Percentiles rank a stretch among this genome's conserved stretches.
Evolutionary conservation across 139 green algal species (phyloP).

Genomic region (Chlamydomonas asymmetrica): DNA sequence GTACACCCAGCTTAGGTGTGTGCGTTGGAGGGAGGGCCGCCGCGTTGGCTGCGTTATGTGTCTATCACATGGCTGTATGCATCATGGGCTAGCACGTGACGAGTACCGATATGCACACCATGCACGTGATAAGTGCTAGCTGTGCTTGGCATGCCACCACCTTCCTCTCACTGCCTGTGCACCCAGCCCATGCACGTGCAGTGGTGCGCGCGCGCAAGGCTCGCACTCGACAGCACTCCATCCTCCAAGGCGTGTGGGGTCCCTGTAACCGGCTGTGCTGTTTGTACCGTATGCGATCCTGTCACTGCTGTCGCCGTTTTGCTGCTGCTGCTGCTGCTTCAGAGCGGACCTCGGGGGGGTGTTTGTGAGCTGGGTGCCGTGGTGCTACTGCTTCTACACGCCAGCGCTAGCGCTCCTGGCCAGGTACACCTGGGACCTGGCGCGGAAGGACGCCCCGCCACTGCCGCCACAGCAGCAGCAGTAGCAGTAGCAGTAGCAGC

Average conservation of each 20-base stretch:
- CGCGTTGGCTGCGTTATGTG: neutral
- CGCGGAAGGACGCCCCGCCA: neutral
- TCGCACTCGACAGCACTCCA: neutral
- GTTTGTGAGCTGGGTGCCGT: slow-evolving; percentile 52
- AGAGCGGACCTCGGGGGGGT: slow-evolving; percentile 18
- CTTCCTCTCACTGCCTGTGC: neutral
- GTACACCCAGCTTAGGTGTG: too few species aligned
- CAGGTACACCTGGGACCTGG: slow-evolving; percentile 33
- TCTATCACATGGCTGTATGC: neutral
- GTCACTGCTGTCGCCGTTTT: neutral
- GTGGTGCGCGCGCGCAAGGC: neutral
- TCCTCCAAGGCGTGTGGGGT: neutral
- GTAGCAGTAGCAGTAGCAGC: neutral
- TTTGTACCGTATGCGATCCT: too few species aligned
- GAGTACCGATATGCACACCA: too few species aligned
- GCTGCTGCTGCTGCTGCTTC: neutral
- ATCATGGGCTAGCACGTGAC: neutral
- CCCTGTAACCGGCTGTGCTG: neutral
- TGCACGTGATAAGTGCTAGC: too few species aligned
- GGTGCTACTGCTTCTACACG: slow-evolving; percentile 61
- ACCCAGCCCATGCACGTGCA: neutral
- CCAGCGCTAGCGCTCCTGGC: slow-evolving; percentile 43
- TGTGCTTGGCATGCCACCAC: too few species aligned
- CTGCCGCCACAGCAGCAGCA: neutral
- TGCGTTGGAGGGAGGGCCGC: too few species aligned